These are phyloP conservation scores for Malus domestica DNA, from an alignment of 306 rosid species.

Conservation along the genomic window ASM211411v1 NC_041791.1:24467001-24467500, in stretches of 20 bases:
- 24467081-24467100: not conserved
- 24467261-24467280: no score
- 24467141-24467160: slow-evolving; percentile 81
- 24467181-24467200: slow-evolving; percentile 74
- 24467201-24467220: slow-evolving; percentile 81
- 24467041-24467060: not conserved
- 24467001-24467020: not conserved
- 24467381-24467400: no score
- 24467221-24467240: slow-evolving; percentile 34
- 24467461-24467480: not conserved
- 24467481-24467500: not conserved
- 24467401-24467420: no score
- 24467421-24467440: no score
- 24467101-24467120: slow-evolving; percentile 47
- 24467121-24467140: slow-evolving; percentile 74
- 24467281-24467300: no score
- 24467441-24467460: slow-evolving; percentile 34
- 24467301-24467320: slow-evolving; percentile 80
- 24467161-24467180: slow-evolving; percentile 66
- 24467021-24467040: not conserved
- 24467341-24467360: no score
- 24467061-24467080: not conserved
- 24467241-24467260: no score
- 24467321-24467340: slow-evolving; percentile 65
- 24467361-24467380: no score